Percentiles rank a stretch among this genome's conserved stretches.
Evolutionary conservation across 169 alveolate genomes (phyloP).

Genomic region (Plasmodium gallinaceum): DNA sequence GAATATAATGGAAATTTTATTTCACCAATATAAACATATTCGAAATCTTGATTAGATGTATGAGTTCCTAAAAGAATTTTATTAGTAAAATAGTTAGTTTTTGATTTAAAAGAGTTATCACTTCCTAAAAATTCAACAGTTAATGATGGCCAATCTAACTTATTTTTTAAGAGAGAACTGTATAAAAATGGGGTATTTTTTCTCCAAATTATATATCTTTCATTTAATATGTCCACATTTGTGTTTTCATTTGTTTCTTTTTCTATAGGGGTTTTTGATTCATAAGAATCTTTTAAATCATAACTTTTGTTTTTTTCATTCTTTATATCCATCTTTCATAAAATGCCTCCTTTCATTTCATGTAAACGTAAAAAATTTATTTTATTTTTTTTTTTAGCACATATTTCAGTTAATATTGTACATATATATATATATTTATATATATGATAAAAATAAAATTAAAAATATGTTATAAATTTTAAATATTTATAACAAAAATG

Average conservation of each 20-base stretch:
- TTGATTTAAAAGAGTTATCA: slow-evolving; percentile 76
- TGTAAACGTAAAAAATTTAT: not conserved
- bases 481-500: not conserved
- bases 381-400: not conserved
- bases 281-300: slow-evolving; percentile 30
- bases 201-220: slow-evolving; percentile 91
- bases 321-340: slow-evolving; percentile 13
- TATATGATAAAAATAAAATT: not conserved
- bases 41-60: slow-evolving; percentile 93
- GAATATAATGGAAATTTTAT: slow-evolving; percentile 81
- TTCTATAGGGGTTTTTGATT: slow-evolving; percentile 11
- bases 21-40: slow-evolving; percentile 92
- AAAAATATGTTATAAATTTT: too few relatives aligned
- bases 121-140: slow-evolving; percentile 87
- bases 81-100: slow-evolving; percentile 86
- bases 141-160: slow-evolving; percentile 98
- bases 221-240: slow-evolving; percentile 28
- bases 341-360: not conserved
- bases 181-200: slow-evolving; percentile 95
- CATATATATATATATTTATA: not conserved
- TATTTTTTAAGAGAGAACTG: slow-evolving; percentile 93
- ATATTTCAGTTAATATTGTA: not conserved
- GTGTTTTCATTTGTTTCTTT: slow-evolving; percentile 20
- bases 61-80: slow-evolving; percentile 94
- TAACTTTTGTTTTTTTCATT: slow-evolving; percentile 14